phyloP scores from a whole-genome alignment of 2,329 filamentous ascomycete species.

The Coniochaeta pulveracea region DNA sequence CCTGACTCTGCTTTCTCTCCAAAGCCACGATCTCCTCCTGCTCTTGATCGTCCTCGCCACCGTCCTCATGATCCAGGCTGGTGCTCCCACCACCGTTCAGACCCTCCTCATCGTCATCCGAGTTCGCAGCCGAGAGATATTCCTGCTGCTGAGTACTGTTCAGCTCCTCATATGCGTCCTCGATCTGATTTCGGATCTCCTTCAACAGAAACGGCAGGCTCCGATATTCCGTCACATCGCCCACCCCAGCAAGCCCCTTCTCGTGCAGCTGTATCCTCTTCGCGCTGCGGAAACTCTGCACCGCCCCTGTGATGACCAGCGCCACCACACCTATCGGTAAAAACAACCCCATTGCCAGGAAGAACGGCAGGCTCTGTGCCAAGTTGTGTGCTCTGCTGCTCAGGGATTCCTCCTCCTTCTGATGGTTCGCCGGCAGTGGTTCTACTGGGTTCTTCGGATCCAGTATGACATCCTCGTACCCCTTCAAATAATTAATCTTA shows the following conservation, averaged over 20 bases:
- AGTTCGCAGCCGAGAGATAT: conserved; percentile 47
- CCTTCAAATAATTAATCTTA: conserved; percentile 61
- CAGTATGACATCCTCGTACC: conserved; percentile 65
- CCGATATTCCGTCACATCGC: conserved; percentile 59
- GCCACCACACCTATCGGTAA: conserved; percentile 61
- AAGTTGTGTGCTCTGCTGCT: conserved; percentile 20
- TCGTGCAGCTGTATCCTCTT: conserved; percentile 70
- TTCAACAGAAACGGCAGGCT: conserved; percentile 55
- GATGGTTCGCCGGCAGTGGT: conserved; percentile 1
- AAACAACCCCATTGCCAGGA: conserved; percentile 54
- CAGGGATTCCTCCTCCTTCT: conserved; percentile 5
- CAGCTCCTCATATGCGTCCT: conserved; percentile 65
- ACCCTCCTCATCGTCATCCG: conserved; percentile 4
- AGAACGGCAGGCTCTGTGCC: conserved; percentile 43
- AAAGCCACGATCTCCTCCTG: conserved; percentile 26
- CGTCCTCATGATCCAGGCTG: conserved; percentile 57
- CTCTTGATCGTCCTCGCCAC: conserved; percentile 37
- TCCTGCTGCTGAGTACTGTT: conserved; percentile 59
- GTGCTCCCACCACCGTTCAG: conserved; percentile 28
- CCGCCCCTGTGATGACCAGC: conserved; percentile 63
- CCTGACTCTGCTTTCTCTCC: conserved; percentile 28
- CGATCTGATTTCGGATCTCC: conserved; percentile 63
- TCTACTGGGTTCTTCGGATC: conserved; percentile 51
- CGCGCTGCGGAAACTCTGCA: conserved; percentile 67
- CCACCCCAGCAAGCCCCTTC: conserved; percentile 54